phyloP scores from a whole-genome alignment of 2,329 filamentous ascomycete genomes.

The Corynespora cassiicola region DNA sequence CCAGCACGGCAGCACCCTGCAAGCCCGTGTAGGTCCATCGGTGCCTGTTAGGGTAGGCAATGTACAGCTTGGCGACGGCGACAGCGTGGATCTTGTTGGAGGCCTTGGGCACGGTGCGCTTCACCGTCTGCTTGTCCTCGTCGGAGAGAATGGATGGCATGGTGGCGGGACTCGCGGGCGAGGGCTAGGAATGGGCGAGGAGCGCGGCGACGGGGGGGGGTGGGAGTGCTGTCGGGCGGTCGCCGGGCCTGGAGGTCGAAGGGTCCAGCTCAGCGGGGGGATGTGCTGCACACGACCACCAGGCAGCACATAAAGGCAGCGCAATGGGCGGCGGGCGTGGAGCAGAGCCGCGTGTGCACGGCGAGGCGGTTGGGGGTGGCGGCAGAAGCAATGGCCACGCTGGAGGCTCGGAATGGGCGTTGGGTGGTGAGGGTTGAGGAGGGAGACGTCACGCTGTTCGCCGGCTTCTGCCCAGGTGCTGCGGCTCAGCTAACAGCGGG shows the following conservation, averaged over 20 bases:
- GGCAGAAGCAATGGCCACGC: not conserved
- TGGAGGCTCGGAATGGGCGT: constrained; percentile 23
- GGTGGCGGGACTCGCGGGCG: constrained; percentile 16
- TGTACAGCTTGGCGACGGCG: constrained; percentile 89
- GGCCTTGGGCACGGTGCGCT: constrained; percentile 89
- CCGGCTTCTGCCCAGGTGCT: constrained; percentile 25
- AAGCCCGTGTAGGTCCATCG: constrained; percentile 95
- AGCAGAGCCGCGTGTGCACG: constrained; percentile 11
- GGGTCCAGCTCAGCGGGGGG: constrained; percentile 37
- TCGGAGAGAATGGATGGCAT: constrained; percentile 78
- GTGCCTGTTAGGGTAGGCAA: constrained; percentile 83
- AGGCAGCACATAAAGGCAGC: constrained; percentile 38
- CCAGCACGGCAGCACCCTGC: constrained; percentile 88
- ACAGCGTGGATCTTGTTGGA: constrained; percentile 98
- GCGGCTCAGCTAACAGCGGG: constrained; percentile 29
- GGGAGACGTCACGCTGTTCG: constrained; percentile 35
- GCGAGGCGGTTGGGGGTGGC: not conserved
- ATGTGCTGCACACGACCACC: constrained; percentile 21
- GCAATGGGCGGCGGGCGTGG: constrained; percentile 15
- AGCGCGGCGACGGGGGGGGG: constrained; percentile 8
- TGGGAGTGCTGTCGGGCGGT: constrained; percentile 7
- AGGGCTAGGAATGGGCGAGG: constrained; percentile 18
- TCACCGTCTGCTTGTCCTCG: constrained; percentile 95
- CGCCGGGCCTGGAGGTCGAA: constrained; percentile 14
- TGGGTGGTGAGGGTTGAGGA: constrained; percentile 1